Evolutionary conservation across 2,329 filamentous ascomycete genomes (phyloP).

Genomic region (Fusarium chuoi): DNA sequence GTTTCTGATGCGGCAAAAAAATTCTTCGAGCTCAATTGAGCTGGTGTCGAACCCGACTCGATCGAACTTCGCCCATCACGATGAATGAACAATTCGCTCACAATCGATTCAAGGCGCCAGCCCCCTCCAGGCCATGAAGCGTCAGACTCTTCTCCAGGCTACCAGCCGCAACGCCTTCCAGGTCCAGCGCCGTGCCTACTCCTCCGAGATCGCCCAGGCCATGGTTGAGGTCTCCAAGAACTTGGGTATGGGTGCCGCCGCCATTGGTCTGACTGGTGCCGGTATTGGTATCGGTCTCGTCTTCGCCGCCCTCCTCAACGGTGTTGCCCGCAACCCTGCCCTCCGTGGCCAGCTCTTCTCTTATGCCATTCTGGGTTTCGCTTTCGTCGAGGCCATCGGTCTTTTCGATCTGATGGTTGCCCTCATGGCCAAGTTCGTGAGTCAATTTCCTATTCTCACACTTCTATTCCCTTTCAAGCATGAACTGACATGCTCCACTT

Average conservation of each 20-base stretch:
- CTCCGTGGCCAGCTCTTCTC: slow-evolving; percentile 96
- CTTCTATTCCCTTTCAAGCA: neutral
- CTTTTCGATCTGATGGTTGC: slow-evolving; percentile 92
- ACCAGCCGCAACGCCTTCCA: slow-evolving; percentile 73
- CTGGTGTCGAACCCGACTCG: slow-evolving; percentile 41
- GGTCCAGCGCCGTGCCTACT: slow-evolving; percentile 79
- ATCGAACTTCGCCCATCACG: slow-evolving; percentile 45
- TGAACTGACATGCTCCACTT: slow-evolving; percentile 14
- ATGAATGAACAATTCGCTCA: slow-evolving; percentile 49
- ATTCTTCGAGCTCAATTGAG: slow-evolving; percentile 46
- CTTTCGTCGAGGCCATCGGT: slow-evolving; percentile 93
- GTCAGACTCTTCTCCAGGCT: slow-evolving; percentile 75
- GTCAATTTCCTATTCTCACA: slow-evolving; percentile 48
- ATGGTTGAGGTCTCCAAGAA: slow-evolving; percentile 93
- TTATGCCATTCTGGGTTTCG: slow-evolving; percentile 95
- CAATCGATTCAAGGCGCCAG: slow-evolving; percentile 59
- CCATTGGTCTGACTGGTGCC: slow-evolving; percentile 91
- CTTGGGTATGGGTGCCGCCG: slow-evolving; percentile 87
- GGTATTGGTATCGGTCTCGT: slow-evolving; percentile 97
- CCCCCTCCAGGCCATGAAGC: slow-evolving; percentile 80
- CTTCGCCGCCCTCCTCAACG: slow-evolving; percentile 88
- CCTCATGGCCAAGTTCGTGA: slow-evolving; percentile 91
- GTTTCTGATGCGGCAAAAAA: slow-evolving; percentile 51
- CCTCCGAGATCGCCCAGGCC: slow-evolving; percentile 87
- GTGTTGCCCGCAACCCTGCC: slow-evolving; percentile 92